Percentiles rank a stretch among this genome's conserved stretches.
phyloP scores from a whole-genome alignment of 495 filamentous ascomycete species.

The Aspergillus avenaceus region DNA sequence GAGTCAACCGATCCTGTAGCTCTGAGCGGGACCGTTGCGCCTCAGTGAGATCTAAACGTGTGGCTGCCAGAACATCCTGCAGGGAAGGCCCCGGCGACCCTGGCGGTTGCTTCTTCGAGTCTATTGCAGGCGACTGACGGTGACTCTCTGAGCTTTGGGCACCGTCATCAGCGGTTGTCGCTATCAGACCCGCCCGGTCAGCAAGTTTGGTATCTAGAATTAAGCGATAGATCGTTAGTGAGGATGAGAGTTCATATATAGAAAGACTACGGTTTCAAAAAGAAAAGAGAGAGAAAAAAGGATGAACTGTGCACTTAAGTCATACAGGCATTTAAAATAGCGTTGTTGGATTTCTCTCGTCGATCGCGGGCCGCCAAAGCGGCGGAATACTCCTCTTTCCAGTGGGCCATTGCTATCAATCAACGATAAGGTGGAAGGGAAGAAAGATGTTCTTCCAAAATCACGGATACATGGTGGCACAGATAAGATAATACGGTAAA shows the following conservation, averaged over 20 bases:
- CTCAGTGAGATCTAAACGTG: conserved; percentile 62
- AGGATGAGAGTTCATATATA: neutral
- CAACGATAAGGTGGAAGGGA: conserved; percentile 18
- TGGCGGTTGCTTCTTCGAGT: conserved; percentile 22
- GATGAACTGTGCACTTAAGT: neutral
- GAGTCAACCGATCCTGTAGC: conserved; percentile 56
- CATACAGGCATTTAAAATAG: conserved; percentile 57
- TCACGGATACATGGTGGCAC: conserved; percentile 8
- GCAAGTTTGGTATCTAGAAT: conserved; percentile 65
- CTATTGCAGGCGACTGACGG: conserved; percentile 12
- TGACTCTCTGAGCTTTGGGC: conserved; percentile 13
- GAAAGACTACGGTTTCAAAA: neutral
- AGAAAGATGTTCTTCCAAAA: neutral
- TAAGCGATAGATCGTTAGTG: conserved; percentile 3
- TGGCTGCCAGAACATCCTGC: conserved; percentile 40
- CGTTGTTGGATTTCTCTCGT: conserved; percentile 51
- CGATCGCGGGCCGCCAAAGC: conserved; percentile 53
- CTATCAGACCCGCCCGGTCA: conserved; percentile 60
- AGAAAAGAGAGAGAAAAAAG: no score
- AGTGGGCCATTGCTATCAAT: conserved; percentile 44
- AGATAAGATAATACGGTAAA: neutral
- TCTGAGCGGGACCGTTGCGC: conserved; percentile 69
- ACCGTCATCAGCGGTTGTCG: conserved; percentile 17
- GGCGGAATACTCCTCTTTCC: conserved; percentile 55
- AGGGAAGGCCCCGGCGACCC: conserved; percentile 16